These are phyloP conservation scores for Corynespora cassiicola DNA, from an alignment of 2,329 filamentous ascomycete genomes.

Conservation along the genomic window DNA sequence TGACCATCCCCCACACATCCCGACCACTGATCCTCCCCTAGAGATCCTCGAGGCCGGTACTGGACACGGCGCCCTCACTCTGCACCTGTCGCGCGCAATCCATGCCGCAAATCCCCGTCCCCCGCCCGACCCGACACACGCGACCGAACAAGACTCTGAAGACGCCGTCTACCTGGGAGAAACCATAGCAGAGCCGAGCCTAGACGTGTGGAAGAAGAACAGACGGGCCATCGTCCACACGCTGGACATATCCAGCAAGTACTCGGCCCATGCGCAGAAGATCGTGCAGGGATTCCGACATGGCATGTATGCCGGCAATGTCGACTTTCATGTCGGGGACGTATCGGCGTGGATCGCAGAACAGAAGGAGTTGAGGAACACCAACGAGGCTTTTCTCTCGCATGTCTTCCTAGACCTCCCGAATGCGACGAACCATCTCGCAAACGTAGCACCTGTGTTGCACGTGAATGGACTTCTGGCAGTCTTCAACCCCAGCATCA, in stretches of 20 bases:
- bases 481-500: constrained; percentile 79
- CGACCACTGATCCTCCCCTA: constrained; percentile 53
- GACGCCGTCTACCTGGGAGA: constrained; percentile 41
- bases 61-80: constrained; percentile 80
- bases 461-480: constrained; percentile 69
- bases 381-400: constrained; percentile 67
- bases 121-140: constrained; percentile 36
- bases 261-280: constrained; percentile 69
- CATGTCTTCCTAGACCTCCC: constrained; percentile 79
- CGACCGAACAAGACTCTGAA: constrained; percentile 27
- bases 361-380: constrained; percentile 46
- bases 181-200: constrained; percentile 29
- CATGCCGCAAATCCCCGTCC: constrained; percentile 72
- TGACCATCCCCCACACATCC: constrained; percentile 41
- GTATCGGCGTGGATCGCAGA: constrained; percentile 68
- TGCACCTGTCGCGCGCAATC: constrained; percentile 77
- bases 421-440: constrained; percentile 61
- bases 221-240: constrained; percentile 77
- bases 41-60: constrained; percentile 87
- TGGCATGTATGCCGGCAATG: constrained; percentile 72
- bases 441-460: constrained; percentile 63
- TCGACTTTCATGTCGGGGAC: constrained; percentile 76
- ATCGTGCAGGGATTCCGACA: constrained; percentile 71
- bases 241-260: constrained; percentile 68
- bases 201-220: constrained; percentile 45